phyloP scores from a whole-genome alignment of 2,329 filamentous ascomycete species.

The Fusarium fujikuroi region DNA sequence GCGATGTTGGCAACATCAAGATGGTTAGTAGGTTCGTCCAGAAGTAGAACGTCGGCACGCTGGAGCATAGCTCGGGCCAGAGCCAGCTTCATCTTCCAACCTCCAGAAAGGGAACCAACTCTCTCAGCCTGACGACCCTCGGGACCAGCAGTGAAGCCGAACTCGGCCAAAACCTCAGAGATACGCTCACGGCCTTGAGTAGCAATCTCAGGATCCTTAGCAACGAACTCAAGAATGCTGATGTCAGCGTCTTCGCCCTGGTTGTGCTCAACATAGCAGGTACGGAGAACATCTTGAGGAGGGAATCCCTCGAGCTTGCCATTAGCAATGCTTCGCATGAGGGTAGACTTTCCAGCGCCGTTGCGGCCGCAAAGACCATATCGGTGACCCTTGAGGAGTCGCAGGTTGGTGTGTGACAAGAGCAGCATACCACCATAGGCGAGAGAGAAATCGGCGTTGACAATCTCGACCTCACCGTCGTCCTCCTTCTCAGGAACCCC shows the following conservation, averaged over 20 bases:
- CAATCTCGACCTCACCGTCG: conserved; percentile 93
- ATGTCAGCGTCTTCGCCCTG: conserved; percentile 98
- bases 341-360: conserved; percentile 97
- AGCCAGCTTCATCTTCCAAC: conserved; percentile 99
- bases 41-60: conserved; percentile 92
- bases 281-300: conserved; percentile 88
- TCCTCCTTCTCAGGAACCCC: conserved; percentile 88
- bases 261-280: conserved; percentile 99
- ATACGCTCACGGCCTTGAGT: conserved; percentile 84
- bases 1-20: conserved; percentile 95
- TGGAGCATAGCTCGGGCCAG: conserved; percentile 96
- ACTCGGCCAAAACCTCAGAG: conserved; percentile 83
- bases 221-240: conserved; percentile 92
- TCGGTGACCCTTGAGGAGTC: conserved; percentile 93
- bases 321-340: conserved; percentile 95
- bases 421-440: conserved; percentile 98
- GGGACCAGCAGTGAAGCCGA: conserved; percentile 91
- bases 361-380: conserved; percentile 98
- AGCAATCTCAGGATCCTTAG: conserved; percentile 87
- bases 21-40: conserved; percentile 99
- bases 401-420: conserved; percentile 93
- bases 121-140: conserved; percentile 89
- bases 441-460: conserved; percentile 97
- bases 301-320: conserved; percentile 98
- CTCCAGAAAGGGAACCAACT: conserved; percentile 94